These are phyloP conservation scores for Marvania coccoides DNA, from an alignment of 139 green algal species.

Conservation along the genomic window DNA sequence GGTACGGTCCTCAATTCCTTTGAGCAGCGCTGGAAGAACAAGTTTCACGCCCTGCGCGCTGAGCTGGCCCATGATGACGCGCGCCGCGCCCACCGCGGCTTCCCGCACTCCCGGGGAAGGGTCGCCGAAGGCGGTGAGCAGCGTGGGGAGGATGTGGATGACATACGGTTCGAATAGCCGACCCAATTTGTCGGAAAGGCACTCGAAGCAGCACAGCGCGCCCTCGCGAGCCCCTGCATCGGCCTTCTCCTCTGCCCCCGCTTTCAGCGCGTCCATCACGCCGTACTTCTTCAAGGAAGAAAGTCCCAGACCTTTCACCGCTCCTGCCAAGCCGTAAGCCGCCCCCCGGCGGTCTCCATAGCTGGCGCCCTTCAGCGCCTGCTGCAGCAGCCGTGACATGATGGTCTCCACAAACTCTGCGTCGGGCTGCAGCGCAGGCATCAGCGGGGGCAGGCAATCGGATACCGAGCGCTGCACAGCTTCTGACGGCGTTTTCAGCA, in stretches of 20 bases:
- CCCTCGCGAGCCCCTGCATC: conserved; percentile 63
- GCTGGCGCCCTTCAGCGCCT: conserved; percentile 37
- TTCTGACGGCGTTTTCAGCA: conserved; percentile 84
- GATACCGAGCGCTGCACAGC: conserved; percentile 82
- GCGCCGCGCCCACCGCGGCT: conserved; percentile 65
- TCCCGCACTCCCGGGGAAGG: conserved; percentile 45
- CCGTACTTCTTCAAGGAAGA: conserved; percentile 67
- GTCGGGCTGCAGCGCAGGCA: conserved; percentile 45
- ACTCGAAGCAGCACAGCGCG: conserved; percentile 87
- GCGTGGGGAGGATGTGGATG: conserved; percentile 85
- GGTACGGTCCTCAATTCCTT: conserved; percentile 72
- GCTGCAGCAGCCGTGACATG: conserved; percentile 45
- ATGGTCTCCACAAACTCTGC: conserved; percentile 29
- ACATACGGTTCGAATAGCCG: conserved; percentile 98
- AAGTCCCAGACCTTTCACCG: conserved; percentile 91
- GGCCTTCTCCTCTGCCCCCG: conserved; percentile 58
- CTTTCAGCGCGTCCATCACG: conserved; percentile 87
- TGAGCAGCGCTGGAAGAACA: conserved; percentile 86
- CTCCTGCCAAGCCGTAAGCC: conserved; percentile 83
- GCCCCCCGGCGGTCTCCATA: conserved; percentile 82
- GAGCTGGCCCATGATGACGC: conserved; percentile 91
- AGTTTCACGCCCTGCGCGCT: conserved; percentile 88
- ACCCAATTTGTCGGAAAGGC: conserved; percentile 83
- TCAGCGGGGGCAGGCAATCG: conserved; percentile 80
- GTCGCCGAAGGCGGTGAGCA: conserved; percentile 90